Percentiles rank a stretch among this genome's conserved stretches.
These are phyloP conservation scores for Silene uniflora DNA, from an alignment of 148 eudicot species.

Conservation along the genomic window DNA sequence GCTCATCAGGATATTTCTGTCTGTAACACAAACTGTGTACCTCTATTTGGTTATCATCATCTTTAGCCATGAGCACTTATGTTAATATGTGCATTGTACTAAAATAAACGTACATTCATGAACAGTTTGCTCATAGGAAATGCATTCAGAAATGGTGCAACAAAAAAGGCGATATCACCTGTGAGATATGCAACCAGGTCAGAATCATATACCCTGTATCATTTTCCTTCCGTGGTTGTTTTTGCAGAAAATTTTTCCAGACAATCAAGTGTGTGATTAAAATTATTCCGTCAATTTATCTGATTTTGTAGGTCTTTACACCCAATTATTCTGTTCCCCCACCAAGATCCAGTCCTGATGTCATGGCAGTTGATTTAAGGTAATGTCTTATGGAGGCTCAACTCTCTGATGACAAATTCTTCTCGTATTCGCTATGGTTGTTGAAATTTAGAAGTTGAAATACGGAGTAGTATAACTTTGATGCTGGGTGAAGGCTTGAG, in stretches of 20 bases:
- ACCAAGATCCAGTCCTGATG: constrained; percentile 49
- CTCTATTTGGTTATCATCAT: not conserved
- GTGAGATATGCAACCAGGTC: constrained; percentile 87
- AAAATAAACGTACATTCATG: not conserved
- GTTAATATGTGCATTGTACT: not conserved
- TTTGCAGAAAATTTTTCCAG: not conserved
- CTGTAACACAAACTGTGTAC: constrained; percentile 4
- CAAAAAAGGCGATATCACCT: constrained; percentile 73
- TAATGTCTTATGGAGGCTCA: constrained; percentile 15
- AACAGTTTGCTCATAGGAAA: constrained; percentile 83
- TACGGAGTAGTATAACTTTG: not conserved
- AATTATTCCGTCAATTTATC: not conserved
- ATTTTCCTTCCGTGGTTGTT: not conserved
- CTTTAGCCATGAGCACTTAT: not conserved
- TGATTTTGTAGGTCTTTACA: constrained; percentile 39
- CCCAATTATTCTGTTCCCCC: constrained; percentile 62
- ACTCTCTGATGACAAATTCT: not conserved
- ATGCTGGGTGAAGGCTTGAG: not conserved
- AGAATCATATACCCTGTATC: not conserved
- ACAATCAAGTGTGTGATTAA: not conserved
- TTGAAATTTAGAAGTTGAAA: not conserved
- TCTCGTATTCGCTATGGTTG: not conserved
- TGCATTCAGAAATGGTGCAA: constrained; percentile 92
- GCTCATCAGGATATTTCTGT: not conserved
- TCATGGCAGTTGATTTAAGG: constrained; percentile 71